Percentiles rank a stretch among this genome's conserved stretches.
These are phyloP conservation scores for Puccinia triticina DNA, from an alignment of 1,284 basidiomycete genomes.

Conservation along the genomic window DNA sequence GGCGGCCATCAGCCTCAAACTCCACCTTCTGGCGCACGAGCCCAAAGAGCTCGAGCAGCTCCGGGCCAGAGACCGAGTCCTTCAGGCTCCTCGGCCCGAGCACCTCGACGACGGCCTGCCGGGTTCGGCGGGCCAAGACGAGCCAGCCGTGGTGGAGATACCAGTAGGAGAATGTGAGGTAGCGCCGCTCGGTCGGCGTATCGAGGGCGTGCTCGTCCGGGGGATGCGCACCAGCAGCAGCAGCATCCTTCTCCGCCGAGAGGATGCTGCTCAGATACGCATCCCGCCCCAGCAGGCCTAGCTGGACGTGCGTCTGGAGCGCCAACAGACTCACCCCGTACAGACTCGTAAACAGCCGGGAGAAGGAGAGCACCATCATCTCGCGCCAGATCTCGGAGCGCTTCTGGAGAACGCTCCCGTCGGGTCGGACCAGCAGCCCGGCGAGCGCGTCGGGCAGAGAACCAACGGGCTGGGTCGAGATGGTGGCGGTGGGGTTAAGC, in stretches of 20 bases:
- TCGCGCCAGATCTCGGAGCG: constrained; percentile 41
- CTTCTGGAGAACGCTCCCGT: constrained; percentile 19
- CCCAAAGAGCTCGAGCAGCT: constrained; percentile 70
- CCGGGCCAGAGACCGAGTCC: constrained; percentile 69
- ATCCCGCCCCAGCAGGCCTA: constrained; percentile 77
- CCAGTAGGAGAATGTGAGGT: constrained; percentile 83
- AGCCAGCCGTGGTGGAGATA: constrained; percentile 81
- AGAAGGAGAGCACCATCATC: constrained; percentile 66
- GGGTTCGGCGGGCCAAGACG: constrained; percentile 70
- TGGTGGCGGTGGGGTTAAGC: not conserved
- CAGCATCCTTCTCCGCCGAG: not conserved
- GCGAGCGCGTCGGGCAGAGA: constrained; percentile 56
- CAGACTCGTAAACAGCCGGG: constrained; percentile 78
- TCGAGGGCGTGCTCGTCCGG: constrained; percentile 45
- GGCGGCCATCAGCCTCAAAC: constrained; percentile 54
- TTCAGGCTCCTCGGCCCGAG: constrained; percentile 78
- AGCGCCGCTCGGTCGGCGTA: constrained; percentile 72
- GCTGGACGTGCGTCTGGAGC: constrained; percentile 78
- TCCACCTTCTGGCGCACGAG: constrained; percentile 76
- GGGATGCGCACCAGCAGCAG: too few relatives aligned
- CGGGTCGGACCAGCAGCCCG: constrained; percentile 25
- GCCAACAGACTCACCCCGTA: constrained; percentile 80
- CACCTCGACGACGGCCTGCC: constrained; percentile 72
- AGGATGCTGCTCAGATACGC: constrained; percentile 74
- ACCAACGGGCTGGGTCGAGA: too few relatives aligned